A percentile compares a stretch with the other conserved stretches of the same genome.
Conservation (phyloP, 1,139 yeast species). For the Yamadazyma triangularis region DNA sequence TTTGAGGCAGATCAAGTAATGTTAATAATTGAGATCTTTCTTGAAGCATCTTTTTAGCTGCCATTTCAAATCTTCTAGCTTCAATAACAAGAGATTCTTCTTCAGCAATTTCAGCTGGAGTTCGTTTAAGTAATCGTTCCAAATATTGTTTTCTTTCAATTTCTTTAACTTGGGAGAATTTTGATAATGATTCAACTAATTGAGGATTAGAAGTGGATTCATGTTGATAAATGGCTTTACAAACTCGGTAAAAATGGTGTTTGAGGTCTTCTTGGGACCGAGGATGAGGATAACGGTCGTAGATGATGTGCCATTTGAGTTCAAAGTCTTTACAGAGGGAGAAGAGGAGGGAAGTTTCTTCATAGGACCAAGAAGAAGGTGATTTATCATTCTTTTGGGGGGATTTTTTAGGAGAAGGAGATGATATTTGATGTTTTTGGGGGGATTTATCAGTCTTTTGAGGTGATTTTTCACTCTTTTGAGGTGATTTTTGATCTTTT, state of each 20-base stretch:
- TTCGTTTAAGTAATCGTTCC: conserved; percentile 68
- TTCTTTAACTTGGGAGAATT: conserved; percentile 67
- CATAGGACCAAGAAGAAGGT: conserved; percentile 49
- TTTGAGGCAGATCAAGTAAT: conserved; percentile 83
- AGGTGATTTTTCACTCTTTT: not conserved
- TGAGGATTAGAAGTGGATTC: conserved; percentile 46
- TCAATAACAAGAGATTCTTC: conserved; percentile 93
- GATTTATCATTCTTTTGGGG: not conserved
- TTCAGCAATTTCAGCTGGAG: conserved; percentile 97
- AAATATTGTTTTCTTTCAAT: conserved; percentile 75
- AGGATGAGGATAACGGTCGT: conserved; percentile 54
- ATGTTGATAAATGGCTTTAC: conserved; percentile 35
- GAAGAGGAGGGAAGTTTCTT: conserved; percentile 75
- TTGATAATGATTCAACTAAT: conserved; percentile 44
- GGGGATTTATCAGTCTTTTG: not conserved
- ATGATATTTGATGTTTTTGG: not conserved
- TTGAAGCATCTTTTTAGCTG: conserved; percentile 81
- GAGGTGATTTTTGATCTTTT: conserved; percentile 3
- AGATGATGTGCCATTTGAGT: conserved; percentile 80
- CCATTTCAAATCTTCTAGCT: conserved; percentile 86
- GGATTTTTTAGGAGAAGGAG: not conserved
- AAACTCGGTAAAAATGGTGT: conserved; percentile 63
- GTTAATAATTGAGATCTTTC: conserved; percentile 81
- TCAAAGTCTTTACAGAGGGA: conserved; percentile 71
- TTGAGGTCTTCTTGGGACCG: conserved; percentile 68